Percentiles rank a stretch among this genome's conserved stretches.
These are phyloP conservation scores for Dendrobium chrysotoxum DNA, from an alignment of 106 monocot genomes.

Conservation along the genomic window DNA sequence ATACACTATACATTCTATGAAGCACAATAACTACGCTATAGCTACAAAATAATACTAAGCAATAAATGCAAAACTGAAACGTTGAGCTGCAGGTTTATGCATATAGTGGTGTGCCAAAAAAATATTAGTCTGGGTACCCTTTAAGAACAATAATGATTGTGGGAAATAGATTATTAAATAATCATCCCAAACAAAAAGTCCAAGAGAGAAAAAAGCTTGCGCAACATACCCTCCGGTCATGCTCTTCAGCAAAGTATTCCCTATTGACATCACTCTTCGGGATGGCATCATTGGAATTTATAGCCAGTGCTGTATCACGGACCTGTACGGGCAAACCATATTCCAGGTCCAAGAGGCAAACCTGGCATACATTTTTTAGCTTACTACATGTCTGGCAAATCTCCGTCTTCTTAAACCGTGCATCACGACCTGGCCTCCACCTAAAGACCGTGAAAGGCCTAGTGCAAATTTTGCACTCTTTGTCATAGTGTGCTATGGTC, in stretches of 20 bases:
- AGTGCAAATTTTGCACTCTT: constrained; percentile 97
- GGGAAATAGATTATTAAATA: background rate
- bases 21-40: too few relatives aligned
- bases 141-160: background rate
- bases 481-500: constrained; percentile 89
- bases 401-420: constrained; percentile 69
- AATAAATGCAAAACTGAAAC: background rate
- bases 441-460: constrained; percentile 96
- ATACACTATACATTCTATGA: too few relatives aligned
- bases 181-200: background rate
- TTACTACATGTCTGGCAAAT: constrained; percentile 72
- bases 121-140: background rate
- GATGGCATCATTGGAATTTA: constrained; percentile 92
- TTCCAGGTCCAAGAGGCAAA: constrained; percentile 92
- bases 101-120: background rate
- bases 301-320: constrained; percentile 81
- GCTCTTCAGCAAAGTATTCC: constrained; percentile 98
- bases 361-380: constrained; percentile 85
- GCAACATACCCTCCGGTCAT: constrained; percentile 82
- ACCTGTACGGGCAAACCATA: constrained; percentile 98
- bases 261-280: constrained; percentile 95
- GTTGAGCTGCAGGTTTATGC: background rate
- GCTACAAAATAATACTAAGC: background rate
- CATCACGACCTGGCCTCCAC: constrained; percentile 92
- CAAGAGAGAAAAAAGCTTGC: background rate